Evolutionary conservation across 805 yeast species (phyloP).

Genomic region (Yamadazyma takamatsuzukensis): DNA sequence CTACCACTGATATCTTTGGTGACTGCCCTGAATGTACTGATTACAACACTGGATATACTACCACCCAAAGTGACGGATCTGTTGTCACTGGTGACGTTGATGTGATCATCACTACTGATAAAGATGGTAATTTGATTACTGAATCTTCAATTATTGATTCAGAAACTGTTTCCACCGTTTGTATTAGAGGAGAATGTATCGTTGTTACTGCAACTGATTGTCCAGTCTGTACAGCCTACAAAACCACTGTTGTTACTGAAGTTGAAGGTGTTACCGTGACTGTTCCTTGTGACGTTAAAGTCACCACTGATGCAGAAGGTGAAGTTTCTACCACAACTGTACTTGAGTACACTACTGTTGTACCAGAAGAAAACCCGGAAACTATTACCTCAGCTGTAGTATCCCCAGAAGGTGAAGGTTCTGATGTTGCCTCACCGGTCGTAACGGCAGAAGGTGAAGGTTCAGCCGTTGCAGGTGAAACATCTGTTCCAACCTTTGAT

Average conservation of each 20-base stretch:
- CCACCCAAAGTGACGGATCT: constrained; percentile 5
- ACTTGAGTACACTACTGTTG: not conserved
- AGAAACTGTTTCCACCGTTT: constrained; percentile 1
- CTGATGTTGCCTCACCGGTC: too few species aligned
- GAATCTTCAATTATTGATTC: constrained; percentile 6
- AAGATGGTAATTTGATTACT: constrained; percentile 13
- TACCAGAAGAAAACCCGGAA: not conserved
- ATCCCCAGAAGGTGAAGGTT: not conserved
- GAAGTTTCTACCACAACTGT: constrained; percentile 4
- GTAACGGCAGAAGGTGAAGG: constrained; percentile 1
- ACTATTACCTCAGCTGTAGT: constrained; percentile 1
- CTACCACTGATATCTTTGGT: constrained; percentile 1
- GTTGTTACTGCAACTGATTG: constrained; percentile 6
- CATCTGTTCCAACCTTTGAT: constrained; percentile 2
- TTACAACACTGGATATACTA: constrained; percentile 5
- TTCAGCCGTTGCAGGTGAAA: constrained; percentile 1
- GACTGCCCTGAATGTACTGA: constrained; percentile 11
- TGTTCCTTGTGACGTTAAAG: constrained; percentile 14
- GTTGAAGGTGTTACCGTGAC: constrained; percentile 13
- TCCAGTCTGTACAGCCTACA: constrained; percentile 5
- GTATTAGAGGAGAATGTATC: constrained; percentile 6
- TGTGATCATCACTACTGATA: constrained; percentile 16
- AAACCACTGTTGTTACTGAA: constrained; percentile 11
- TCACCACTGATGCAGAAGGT: constrained; percentile 3
- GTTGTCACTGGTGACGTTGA: constrained; percentile 4